phyloP scores from a whole-genome alignment of 75 land plant genomes.

The Picea sitchensis region DNA sequence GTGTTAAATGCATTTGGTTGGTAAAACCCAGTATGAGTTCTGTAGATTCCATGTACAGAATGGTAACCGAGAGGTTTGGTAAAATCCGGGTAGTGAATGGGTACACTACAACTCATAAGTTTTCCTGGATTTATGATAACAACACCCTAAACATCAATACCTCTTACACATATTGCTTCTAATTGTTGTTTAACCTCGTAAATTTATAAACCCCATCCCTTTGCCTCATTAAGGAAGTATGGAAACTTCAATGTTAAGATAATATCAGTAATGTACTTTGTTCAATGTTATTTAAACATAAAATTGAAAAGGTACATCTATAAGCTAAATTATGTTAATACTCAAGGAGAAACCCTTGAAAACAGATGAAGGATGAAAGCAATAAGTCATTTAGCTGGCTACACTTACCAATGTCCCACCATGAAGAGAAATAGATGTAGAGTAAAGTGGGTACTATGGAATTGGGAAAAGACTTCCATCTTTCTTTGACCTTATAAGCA shows the following conservation, averaged over 20 bases:
- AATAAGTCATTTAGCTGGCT: neutral
- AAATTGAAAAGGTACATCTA: neutral
- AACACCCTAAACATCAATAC: slow-evolving; percentile 81
- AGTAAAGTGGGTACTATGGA: slow-evolving; percentile 97
- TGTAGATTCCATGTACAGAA: no score
- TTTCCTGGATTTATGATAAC: slow-evolving; percentile 98
- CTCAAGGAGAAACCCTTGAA: neutral
- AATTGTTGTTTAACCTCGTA: slow-evolving; percentile 79
- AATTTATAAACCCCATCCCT: slow-evolving; percentile 88
- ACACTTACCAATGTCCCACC: slow-evolving; percentile 86
- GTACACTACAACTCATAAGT: slow-evolving; percentile 64
- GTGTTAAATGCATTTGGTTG: no score
- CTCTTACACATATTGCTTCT: slow-evolving; percentile 69
- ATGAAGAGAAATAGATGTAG: slow-evolving; percentile 95
- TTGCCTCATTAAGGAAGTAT: slow-evolving; percentile 88
- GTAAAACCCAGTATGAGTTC: no score
- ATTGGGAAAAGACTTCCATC: slow-evolving; percentile 98
- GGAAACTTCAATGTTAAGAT: slow-evolving; percentile 61
- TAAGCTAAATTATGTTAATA: neutral
- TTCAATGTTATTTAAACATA: neutral
- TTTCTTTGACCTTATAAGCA: slow-evolving; percentile 71
- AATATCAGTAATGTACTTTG: neutral
- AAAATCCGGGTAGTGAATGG: no score
- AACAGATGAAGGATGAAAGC: neutral
- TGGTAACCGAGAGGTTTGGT: no score